Evolutionary conservation across 108 stramenopile genomes (phyloP).

Genomic region (Cafeteria roenbergensis): DNA sequence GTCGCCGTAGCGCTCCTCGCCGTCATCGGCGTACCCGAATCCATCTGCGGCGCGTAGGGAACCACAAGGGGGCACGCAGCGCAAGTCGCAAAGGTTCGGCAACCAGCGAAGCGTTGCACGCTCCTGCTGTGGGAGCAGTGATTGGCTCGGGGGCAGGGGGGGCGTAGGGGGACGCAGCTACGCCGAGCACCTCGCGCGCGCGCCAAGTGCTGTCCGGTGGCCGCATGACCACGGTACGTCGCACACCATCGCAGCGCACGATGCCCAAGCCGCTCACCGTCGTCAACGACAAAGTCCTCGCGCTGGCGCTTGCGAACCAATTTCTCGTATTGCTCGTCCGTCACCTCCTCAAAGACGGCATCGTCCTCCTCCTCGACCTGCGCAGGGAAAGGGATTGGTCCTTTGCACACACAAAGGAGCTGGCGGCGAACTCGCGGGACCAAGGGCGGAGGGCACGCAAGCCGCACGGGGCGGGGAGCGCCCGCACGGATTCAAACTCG

Average conservation of each 20-base stretch:
- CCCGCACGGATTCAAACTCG: too few relatives aligned
- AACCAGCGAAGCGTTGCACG: background rate
- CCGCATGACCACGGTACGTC: background rate
- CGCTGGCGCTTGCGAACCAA: conserved; percentile 66
- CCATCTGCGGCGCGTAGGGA: conserved; percentile 47
- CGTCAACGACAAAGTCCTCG: conserved; percentile 97
- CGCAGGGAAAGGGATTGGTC: too few relatives aligned
- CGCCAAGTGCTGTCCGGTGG: too few relatives aligned
- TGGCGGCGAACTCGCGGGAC: background rate
- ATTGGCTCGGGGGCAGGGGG: background rate
- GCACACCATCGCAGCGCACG: background rate
- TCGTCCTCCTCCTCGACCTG: conserved; percentile 43
- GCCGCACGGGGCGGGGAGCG: too few relatives aligned
- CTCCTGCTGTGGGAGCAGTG: background rate
- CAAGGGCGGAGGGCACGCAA: too few relatives aligned
- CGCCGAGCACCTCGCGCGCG: too few relatives aligned
- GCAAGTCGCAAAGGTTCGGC: background rate
- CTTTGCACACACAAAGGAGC: background rate
- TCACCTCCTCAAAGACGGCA: conserved; percentile 70
- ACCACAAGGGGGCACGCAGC: background rate
- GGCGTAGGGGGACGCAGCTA: too few relatives aligned
- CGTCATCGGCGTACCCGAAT: conserved; percentile 89
- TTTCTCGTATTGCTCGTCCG: conserved; percentile 66
- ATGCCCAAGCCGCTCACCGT: conserved; percentile 25
- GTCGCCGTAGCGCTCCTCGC: conserved; percentile 58